Conservation (phyloP, 2,329 filamentous ascomycete species). For the Neobulgaria alba region DNA sequence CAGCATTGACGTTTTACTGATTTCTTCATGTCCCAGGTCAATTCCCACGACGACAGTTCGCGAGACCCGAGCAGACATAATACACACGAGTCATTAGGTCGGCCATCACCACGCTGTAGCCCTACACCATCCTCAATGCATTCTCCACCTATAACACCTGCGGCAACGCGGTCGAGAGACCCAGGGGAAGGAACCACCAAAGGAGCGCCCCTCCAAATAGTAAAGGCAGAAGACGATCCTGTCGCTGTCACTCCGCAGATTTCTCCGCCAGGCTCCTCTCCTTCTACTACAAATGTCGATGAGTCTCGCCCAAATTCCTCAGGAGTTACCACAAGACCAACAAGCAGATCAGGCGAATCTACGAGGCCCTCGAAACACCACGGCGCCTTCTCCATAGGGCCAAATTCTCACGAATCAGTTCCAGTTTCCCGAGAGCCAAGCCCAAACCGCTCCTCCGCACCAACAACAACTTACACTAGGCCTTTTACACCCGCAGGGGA, state of each 20-base stretch:
- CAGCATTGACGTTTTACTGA: slow-evolving; percentile 13
- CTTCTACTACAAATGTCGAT: slow-evolving; percentile 28
- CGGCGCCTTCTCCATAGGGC: slow-evolving; percentile 27
- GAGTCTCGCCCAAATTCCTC: slow-evolving; percentile 28
- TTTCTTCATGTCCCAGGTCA: slow-evolving; percentile 36
- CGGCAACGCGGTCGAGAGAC: slow-evolving; percentile 59
- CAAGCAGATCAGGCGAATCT: slow-evolving; percentile 17
- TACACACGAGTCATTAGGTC: slow-evolving; percentile 56
- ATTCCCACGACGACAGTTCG: slow-evolving; percentile 49
- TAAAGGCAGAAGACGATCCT: slow-evolving; percentile 32
- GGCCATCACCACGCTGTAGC: slow-evolving; percentile 58
- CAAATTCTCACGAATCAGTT: slow-evolving; percentile 37
- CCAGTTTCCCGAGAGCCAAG: slow-evolving; percentile 54
- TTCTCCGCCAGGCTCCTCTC: slow-evolving; percentile 47
- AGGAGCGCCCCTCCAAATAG: slow-evolving; percentile 29
- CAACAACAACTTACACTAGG: slow-evolving; percentile 58
- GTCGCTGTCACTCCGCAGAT: slow-evolving; percentile 60
- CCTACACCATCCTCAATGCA: slow-evolving; percentile 65
- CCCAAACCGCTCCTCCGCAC: slow-evolving; percentile 52
- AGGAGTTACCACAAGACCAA: slow-evolving; percentile 20
- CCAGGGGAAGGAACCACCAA: slow-evolving; percentile 26
- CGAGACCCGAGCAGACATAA: slow-evolving; percentile 53
- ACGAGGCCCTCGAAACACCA: slow-evolving; percentile 15
- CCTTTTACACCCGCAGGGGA: slow-evolving; percentile 75
- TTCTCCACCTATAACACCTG: slow-evolving; percentile 82